Percentiles rank a stretch among this genome's conserved stretches.
Conservation (phyloP, 768 basidiomycete species). For the Pleurotus djamor region DNA sequence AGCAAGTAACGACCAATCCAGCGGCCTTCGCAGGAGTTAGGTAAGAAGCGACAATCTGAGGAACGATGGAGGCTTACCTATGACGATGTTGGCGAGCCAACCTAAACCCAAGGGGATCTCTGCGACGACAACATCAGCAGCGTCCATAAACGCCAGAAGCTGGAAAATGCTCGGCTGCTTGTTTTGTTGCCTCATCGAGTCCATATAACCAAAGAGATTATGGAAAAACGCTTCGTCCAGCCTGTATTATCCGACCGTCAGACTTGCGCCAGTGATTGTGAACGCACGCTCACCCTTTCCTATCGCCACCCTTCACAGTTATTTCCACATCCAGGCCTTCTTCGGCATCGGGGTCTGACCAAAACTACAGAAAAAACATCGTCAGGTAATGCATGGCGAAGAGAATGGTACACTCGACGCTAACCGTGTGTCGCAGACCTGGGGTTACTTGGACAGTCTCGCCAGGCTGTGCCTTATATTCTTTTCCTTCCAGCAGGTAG, state of each 20-base stretch:
- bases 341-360: conserved; percentile 1
- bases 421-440: background rate
- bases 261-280: background rate
- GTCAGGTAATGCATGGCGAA: background rate
- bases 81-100: background rate
- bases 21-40: background rate
- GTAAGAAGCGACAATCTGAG: background rate
- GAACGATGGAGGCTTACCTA: background rate
- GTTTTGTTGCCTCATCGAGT: background rate
- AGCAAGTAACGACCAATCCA: conserved; percentile 2
- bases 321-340: conserved; percentile 1
- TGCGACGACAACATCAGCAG: conserved; percentile 1
- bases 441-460: background rate
- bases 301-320: background rate
- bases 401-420: background rate
- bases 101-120: conserved; percentile 1
- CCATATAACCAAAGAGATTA: conserved; percentile 4
- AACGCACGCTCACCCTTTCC: background rate
- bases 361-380: background rate
- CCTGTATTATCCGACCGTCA: background rate
- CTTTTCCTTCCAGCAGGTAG: conserved; percentile 3
- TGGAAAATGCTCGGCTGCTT: background rate
- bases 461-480: background rate
- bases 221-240: conserved; percentile 4
- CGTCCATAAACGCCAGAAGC: background rate